Base-by-base conservation (phyloP, 371 early-diverging fungal species). In the Polyrhizophydium stewartii region DNA sequence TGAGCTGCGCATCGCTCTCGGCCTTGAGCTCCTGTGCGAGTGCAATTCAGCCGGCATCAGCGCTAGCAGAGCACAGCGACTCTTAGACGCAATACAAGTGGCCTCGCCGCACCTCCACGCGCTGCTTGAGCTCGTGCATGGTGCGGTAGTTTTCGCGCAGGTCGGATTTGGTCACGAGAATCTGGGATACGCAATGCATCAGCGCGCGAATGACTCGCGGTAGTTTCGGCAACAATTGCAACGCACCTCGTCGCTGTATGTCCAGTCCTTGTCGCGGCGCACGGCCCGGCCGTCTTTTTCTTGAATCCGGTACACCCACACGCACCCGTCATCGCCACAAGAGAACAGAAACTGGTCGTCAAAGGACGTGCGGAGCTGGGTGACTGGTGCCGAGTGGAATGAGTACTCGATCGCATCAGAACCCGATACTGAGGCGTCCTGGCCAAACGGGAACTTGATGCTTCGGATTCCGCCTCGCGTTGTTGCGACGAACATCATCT, bases 321-420 rank as follows among this genome's bases (percentile, higher is more conserved):
- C 47, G 27, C 73, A 75, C 3, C 83, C 83, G 53, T 83, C 83
- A 41, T 78, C 79, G 12, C 75, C 67, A 21, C 65, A 68, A 0
- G 83, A 69, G 53, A 83, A 83, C 31, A 82, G 52, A 55, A 63
- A 72, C 58, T 72, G 62, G 45, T 82, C 83, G 62, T 83, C 80
- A 53, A 63, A 71, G 0, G 80, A 68, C 10, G 71, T 63, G 27
- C 80, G 63, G 50, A 80, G 27, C 19, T 73, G 64, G 19, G 71
- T 68, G 30, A 83, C 64, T 0, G 70, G 43, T 3, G 61, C 64
- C 12, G 73, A 63, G 60, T 81, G 82, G 28, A 61, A 74, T 6
- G 59, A 31, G 43, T 72, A 55, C 43, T 78, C 79, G 1, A 55
- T 35, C 59, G 24, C 55, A 0, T 76, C 73, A 12, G 53, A 24